Evolutionary conservation across 2,329 filamentous ascomycete species (phyloP).

Genomic region (Epichloe uncinata): DNA sequence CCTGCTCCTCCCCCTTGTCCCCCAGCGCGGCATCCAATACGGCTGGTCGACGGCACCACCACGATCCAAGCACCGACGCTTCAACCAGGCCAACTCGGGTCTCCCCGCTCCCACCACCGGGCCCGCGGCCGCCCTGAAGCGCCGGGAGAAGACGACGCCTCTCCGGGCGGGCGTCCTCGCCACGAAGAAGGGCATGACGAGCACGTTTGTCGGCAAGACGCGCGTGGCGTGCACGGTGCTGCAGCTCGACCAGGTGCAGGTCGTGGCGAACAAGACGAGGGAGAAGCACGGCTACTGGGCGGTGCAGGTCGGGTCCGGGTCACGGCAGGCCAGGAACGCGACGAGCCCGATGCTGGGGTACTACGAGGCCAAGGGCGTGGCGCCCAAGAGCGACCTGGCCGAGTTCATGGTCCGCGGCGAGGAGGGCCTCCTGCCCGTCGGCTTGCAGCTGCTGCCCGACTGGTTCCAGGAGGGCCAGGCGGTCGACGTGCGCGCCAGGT

Average conservation of each 20-base stretch:
- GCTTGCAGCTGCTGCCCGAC: constrained; percentile 63
- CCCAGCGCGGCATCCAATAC: constrained; percentile 38
- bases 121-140: constrained; percentile 46
- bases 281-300: constrained; percentile 82
- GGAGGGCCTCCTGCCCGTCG: constrained; percentile 61
- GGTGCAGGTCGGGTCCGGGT: constrained; percentile 75
- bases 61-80: constrained; percentile 41
- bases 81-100: constrained; percentile 45
- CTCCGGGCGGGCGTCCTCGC: constrained; percentile 71
- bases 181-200: constrained; percentile 93
- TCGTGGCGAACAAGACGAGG: constrained; percentile 73
- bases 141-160: constrained; percentile 45
- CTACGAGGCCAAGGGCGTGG: constrained; percentile 68
- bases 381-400: constrained; percentile 68
- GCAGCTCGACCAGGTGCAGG: constrained; percentile 85
- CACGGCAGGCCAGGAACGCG: constrained; percentile 60
- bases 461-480: constrained; percentile 89
- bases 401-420: constrained; percentile 77
- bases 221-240: constrained; percentile 83
- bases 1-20: constrained; percentile 32
- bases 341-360: constrained; percentile 78
- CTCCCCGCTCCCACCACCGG: constrained; percentile 44
- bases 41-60: constrained; percentile 46
- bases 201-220: constrained; percentile 65
- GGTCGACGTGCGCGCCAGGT: constrained; percentile 70